Percentiles rank a stretch among this genome's conserved stretches.
Evolutionary conservation across 805 yeast species (phyloP).

Genomic region (Jamesozyma rosinii): DNA sequence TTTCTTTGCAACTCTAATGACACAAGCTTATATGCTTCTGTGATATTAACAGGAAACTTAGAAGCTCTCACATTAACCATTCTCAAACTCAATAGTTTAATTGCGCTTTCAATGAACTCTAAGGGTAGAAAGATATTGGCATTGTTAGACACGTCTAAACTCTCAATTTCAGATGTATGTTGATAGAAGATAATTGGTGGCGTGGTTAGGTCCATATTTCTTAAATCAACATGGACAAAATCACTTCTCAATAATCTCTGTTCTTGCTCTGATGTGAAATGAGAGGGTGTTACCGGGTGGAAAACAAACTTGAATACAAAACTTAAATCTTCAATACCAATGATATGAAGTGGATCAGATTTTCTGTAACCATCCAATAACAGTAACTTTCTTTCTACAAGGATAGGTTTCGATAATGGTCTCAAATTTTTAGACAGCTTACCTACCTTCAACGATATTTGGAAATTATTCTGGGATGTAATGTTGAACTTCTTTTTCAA

Average conservation of each 20-base stretch:
- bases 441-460: constrained; percentile 67
- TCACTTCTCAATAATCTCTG: constrained; percentile 47
- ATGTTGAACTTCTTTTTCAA: constrained; percentile 73
- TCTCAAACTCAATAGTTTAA: constrained; percentile 55
- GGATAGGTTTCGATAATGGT: constrained; percentile 64
- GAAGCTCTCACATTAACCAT: constrained; percentile 68
- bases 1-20: constrained; percentile 71
- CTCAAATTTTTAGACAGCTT: constrained; percentile 65
- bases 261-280: constrained; percentile 60
- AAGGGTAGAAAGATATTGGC: constrained; percentile 77
- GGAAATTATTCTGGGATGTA: constrained; percentile 61
- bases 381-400: constrained; percentile 64
- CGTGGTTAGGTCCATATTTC: constrained; percentile 65
- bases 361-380: constrained; percentile 70
- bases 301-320: constrained; percentile 74
- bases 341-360: constrained; percentile 63
- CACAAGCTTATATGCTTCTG: constrained; percentile 58
- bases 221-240: constrained; percentile 63
- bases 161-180: constrained; percentile 70
- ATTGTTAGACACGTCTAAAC: constrained; percentile 74
- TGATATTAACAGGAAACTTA: constrained; percentile 62
- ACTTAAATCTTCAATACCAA: constrained; percentile 78
- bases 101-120: constrained; percentile 77
- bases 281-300: constrained; percentile 52
- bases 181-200: constrained; percentile 78